phyloP scores from a whole-genome alignment of 345 rosid species.

The Gossypium herbaceum region DNA sequence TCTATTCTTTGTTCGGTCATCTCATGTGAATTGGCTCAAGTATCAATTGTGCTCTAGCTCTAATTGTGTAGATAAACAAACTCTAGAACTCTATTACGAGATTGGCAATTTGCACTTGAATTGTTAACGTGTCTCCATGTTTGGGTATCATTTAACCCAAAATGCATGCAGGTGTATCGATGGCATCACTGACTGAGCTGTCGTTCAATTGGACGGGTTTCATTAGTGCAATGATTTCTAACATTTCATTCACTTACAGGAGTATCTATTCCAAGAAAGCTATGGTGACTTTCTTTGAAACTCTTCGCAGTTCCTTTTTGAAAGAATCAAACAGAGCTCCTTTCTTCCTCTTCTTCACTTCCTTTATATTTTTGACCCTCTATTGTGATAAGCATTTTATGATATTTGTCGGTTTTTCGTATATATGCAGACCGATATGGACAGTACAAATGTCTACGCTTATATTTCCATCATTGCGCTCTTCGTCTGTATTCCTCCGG shows the following conservation, averaged over 20 bases:
- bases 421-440: constrained; percentile 81
- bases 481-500: constrained; percentile 85
- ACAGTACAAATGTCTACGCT: constrained; percentile 89
- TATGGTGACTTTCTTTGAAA: constrained; percentile 52
- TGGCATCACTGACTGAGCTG: constrained; percentile 90
- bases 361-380: too few species aligned
- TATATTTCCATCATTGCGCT: constrained; percentile 96
- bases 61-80: neutral
- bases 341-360: too few species aligned
- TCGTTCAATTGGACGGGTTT: constrained; percentile 95
- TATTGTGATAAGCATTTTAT: too few species aligned
- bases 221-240: constrained; percentile 96
- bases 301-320: neutral
- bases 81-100: neutral
- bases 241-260: constrained; percentile 88
- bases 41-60: neutral
- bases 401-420: neutral
- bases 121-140: neutral
- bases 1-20: neutral
- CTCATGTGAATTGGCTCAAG: neutral
- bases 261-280: constrained; percentile 97
- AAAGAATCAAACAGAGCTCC: neutral
- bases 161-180: constrained; percentile 57
- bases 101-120: neutral
- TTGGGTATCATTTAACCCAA: constrained; percentile 1